phyloP scores from a whole-genome alignment of 345 rosid genomes.

The Syzygium jambos region DNA sequence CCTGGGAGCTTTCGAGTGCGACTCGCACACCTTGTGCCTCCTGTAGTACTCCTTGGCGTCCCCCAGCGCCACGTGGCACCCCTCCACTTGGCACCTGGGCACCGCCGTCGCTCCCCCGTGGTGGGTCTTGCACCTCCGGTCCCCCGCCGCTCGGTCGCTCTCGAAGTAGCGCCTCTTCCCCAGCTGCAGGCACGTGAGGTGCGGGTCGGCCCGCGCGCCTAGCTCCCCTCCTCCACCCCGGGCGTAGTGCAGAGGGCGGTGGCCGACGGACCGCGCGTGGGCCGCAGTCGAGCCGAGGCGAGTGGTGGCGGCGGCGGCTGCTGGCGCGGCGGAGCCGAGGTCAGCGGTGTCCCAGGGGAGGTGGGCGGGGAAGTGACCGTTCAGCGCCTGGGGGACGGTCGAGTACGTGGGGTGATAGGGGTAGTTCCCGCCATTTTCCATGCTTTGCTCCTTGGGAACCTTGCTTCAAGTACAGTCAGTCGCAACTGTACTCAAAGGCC shows the following conservation, averaged over 20 bases:
- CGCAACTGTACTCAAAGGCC: neutral
- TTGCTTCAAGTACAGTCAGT: neutral
- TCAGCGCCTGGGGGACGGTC: neutral
- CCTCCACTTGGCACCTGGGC: slow-evolving; percentile 73
- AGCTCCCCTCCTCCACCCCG: neutral
- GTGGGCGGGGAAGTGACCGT: neutral
- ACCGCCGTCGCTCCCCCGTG: slow-evolving; percentile 9
- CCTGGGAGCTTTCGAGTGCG: slow-evolving; percentile 66
- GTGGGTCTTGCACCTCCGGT: slow-evolving; percentile 3
- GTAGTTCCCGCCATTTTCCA: slow-evolving; percentile 2
- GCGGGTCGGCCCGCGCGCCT: slow-evolving; percentile 28
- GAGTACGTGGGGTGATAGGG: neutral
- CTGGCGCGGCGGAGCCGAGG: neutral
- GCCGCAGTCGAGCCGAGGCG: neutral
- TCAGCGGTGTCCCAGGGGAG: neutral
- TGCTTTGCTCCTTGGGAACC: slow-evolving; percentile 1
- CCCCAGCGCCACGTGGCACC: slow-evolving; percentile 47
- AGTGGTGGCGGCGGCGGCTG: neutral
- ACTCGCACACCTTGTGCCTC: slow-evolving; percentile 77
- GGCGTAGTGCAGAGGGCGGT: neutral
- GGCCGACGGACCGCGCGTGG: neutral
- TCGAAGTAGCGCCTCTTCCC: slow-evolving; percentile 54
- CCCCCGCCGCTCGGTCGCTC: slow-evolving; percentile 10
- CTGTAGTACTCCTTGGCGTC: slow-evolving; percentile 68
- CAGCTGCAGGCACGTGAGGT: slow-evolving; percentile 40